Base-by-base conservation (phyloP, 2,329 filamentous ascomycete species). In the Fusarium decemcellulare region DNA sequence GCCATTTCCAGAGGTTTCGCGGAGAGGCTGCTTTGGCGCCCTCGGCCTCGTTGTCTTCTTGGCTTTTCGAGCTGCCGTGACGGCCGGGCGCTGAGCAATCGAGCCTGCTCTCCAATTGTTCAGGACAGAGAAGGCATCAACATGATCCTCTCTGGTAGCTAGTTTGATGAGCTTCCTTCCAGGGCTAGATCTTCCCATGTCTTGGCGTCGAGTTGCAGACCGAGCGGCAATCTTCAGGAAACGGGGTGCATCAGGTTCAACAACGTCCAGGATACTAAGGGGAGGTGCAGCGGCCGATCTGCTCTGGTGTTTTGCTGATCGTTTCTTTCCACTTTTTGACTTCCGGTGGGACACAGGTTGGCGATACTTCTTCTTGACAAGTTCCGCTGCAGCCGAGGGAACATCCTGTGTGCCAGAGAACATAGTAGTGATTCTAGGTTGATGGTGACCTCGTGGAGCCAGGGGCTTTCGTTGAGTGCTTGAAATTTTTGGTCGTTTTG, bases 211-310 rank as follows among this genome's bases (percentile, higher is more conserved):
- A 57, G 79, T 85, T 5, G 84, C 88, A 55, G 87, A 83, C 15
- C 90, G 87, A 44, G 88, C 88, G 53, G 90, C 90, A 72, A 92
- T 84, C 63, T 84, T 88, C 36, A 92, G 78, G 66, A 91, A 91
- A 2, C 76, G 78, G 2, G 90, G 90, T 1, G 88, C 86, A 61
- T 81, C 72, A 2, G 80, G 75, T 65, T 86, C 84, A 46, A 86
- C 81, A 23, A 90, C 84, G 76, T 91, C 89, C n/a, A 91, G 74
- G 59, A 91, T 90, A 68, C 89, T 86, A 18, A 91, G 81, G 18
- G 76, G 78, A 5, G 87, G 87, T n/a, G 85, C 79, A 2, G 69
- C 50, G 37, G 52, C 32, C 10, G 23, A 23, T 34, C 55, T 73
- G 11, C 43, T 52, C 6, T 39, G 39, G 9, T 60, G 60, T 32